Base-by-base conservation (phyloP, 1,284 basidiomycete species). In the Ceratobasidium sp. region DNA sequence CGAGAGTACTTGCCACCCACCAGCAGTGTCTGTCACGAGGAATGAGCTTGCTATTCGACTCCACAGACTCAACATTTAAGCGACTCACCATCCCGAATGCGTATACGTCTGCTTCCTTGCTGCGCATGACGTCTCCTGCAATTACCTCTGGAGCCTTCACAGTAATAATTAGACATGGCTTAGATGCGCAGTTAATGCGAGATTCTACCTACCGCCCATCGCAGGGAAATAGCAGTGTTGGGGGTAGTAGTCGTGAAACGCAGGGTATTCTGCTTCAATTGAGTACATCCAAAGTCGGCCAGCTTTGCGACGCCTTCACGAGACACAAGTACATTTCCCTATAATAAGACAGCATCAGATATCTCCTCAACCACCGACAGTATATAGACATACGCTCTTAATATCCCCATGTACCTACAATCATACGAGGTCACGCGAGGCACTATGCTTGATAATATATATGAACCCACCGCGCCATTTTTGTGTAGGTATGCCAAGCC, bases 281-380 rank as follows among this genome's bases (percentile, higher is more conserved):
- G 8, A 5, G 68, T 57, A 25, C 52, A 54, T 15, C 68, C 68
- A 57, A 70, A 70, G n/a, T 70, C 68, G 19, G 68, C 52, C 9
- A 70, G 52, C 54, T 44, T 70, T 2, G 52, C 51, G 9, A 59
- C 34, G 11, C 52, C 68, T 15, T 40, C 37, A 1, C n/a, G 1
- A 11, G 68, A 70, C 1, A 70, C 22, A 5, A 70, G 34, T 7
- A 70, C 25, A 25, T 70, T 70, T 3, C 37, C 54, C 68, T 70
- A 44, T 17, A 25, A 8, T 6, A 32, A 40, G 22, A 17, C 46
- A 15, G 34, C 11, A 19, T 15, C 4, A 11, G 37, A 7, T 11
- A 11, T 2, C 32, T 40, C 9, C 44, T 13, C 8, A 0, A 17
- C 22, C 4, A 40, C 49, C 17, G 22, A 15, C 57, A 29, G 25